Evolutionary conservation across 768 basidiomycete species (phyloP).

Genomic region (Tricholoma sp.): DNA sequence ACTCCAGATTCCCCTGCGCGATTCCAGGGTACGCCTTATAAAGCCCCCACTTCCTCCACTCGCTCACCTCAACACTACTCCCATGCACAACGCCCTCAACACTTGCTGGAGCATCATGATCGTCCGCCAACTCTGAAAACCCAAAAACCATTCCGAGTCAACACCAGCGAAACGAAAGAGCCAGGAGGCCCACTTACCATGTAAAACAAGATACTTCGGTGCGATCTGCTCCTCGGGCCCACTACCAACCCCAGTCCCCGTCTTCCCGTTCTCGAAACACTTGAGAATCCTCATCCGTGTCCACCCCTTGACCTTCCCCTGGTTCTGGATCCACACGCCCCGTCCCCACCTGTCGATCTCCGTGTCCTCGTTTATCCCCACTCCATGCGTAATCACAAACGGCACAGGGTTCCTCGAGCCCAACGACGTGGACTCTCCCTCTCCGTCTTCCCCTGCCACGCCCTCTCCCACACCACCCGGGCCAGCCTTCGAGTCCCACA

Average conservation of each 20-base stretch:
- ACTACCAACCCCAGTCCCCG: conserved; percentile 20
- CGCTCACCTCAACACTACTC: conserved; percentile 13
- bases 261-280: conserved; percentile 36
- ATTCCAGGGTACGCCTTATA: conserved; percentile 45
- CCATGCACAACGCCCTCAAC: conserved; percentile 12
- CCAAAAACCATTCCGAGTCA: too few species aligned
- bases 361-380: conserved; percentile 13
- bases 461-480: too few species aligned
- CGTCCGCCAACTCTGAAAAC: conserved; percentile 14
- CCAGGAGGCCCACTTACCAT: conserved; percentile 25
- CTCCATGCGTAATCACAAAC: conserved; percentile 27
- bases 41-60: conserved; percentile 35
- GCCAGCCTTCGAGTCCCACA: conserved; percentile 21
- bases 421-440: conserved; percentile 17
- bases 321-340: conserved; percentile 5
- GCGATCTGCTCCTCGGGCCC: conserved; percentile 27
- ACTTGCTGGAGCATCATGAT: conserved; percentile 7
- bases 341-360: conserved; percentile 20
- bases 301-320: conserved; percentile 29
- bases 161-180: too few species aligned
- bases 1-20: conserved; percentile 30
- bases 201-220: conserved; percentile 34
- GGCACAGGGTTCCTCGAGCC: conserved; percentile 24
- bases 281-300: conserved; percentile 33
- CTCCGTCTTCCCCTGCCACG: too few species aligned